Base-by-base conservation (phyloP, 2,329 filamentous ascomycete species). In the Cercospora sojina region DNA sequence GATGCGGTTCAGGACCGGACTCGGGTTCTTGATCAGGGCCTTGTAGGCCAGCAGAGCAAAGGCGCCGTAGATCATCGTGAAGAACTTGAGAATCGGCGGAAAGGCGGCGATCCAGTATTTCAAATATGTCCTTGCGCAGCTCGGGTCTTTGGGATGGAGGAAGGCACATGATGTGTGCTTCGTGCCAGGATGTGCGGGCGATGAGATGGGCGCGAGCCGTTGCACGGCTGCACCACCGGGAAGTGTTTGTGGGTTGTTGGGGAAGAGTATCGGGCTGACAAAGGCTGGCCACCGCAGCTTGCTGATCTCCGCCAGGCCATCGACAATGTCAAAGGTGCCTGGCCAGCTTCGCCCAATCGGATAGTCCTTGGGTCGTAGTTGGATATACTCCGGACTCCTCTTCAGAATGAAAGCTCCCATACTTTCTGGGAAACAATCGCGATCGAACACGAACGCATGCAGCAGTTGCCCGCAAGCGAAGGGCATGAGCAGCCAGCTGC, bases 91-190 rank as follows among this genome's bases (percentile, higher is more conserved):
- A 29, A 97, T 82, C 0, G 86, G 83, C 0, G 93, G 93, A 78
- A 97, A 95, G 1, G 92, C 90, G 64, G 87, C 86, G 65, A 97
- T 87, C 86, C 91, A 94, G 80, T 95, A 96, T 67, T 91, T 91
- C 55, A 97, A 81, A 77, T 93, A 96, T 3, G 92, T 96, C 31
- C 91, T 91, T 41, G 90, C 85, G 78, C 94, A 99, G 18, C 91
- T 96, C 1, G 94, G 93, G 74, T 96, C 91, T 18, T 87, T 84
- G 0, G 94, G 93, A 77, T 99, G 94, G 2, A 98, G 87, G 1
- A 94, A 85, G 0, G 94, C 94, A 80, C 95, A 99, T 51, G 92
- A 94, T 20, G 97, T 87, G 27, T 89, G 90, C 9, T 87, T 89
- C 77, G 96, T 94, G 49, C 92, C 88, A 1, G 94, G 94, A 75